phyloP scores from a whole-genome alignment of 495 filamentous ascomycete genomes.

The Talaromyces ruber region DNA sequence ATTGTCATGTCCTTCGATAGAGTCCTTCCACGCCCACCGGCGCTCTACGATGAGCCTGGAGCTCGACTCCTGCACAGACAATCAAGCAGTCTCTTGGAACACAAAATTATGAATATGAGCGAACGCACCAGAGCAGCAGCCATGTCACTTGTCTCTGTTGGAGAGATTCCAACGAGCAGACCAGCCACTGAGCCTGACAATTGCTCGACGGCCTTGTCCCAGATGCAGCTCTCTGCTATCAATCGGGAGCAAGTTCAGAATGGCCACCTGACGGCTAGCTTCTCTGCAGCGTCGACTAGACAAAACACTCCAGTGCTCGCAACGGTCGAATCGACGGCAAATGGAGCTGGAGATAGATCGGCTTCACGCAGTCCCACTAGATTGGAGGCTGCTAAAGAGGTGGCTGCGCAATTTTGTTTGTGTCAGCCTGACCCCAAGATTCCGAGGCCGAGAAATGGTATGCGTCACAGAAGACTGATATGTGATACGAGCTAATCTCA shows the following conservation, averaged over 20 bases:
- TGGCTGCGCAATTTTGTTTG: conserved; percentile 65
- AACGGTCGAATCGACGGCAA: background rate
- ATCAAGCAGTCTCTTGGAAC: conserved; percentile 35
- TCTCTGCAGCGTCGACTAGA: background rate
- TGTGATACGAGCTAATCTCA: background rate
- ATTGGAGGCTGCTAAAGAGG: conserved; percentile 21
- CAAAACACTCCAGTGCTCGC: background rate
- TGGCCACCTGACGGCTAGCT: background rate
- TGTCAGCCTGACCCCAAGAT: conserved; percentile 93
- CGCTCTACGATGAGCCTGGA: conserved; percentile 35
- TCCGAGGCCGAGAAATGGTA: conserved; percentile 91
- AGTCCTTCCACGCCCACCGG: conserved; percentile 42
- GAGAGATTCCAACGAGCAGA: background rate
- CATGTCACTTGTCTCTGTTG: background rate
- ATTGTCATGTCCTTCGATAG: conserved; percentile 45
- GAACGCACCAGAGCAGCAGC: conserved; percentile 11
- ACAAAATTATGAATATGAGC: conserved; percentile 49
- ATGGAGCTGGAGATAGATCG: conserved; percentile 14
- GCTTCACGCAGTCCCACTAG: conserved; percentile 28
- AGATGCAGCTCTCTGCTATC: conserved; percentile 24
- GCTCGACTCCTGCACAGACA: conserved; percentile 22
- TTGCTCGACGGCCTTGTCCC: conserved; percentile 20
- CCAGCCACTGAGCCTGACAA: background rate
- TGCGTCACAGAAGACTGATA: conserved; percentile 24
- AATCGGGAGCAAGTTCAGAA: conserved; percentile 16